Percentiles rank a stretch among this genome's conserved stretches.
Evolutionary conservation across 108 stramenopile genomes (phyloP).

Genomic region (Mayamaea pseudoterrestris): DNA sequence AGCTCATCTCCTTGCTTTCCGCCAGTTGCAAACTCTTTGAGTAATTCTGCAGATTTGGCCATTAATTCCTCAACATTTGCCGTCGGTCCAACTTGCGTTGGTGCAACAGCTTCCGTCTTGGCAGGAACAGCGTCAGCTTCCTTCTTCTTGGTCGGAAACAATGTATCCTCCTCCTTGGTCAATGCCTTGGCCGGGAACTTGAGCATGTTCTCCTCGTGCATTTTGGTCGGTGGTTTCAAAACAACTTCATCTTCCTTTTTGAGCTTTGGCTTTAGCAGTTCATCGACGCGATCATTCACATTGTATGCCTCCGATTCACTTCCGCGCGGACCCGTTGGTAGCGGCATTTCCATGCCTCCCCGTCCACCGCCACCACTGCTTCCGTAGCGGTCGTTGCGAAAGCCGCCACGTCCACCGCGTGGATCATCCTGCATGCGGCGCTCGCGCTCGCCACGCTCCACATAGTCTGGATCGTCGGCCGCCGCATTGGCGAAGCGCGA

Average conservation of each 20-base stretch:
- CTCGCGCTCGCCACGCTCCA: slow-evolving; percentile 11
- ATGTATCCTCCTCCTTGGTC: slow-evolving; percentile 29
- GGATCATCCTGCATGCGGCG: slow-evolving; percentile 11
- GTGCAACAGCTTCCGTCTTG: slow-evolving; percentile 19
- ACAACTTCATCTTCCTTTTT: slow-evolving; percentile 26
- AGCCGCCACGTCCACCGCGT: background rate
- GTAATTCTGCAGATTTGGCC: slow-evolving; percentile 15
- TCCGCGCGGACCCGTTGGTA: background rate
- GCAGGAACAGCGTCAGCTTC: slow-evolving; percentile 22
- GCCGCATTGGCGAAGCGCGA: slow-evolving; percentile 46
- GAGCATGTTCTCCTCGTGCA: slow-evolving; percentile 17
- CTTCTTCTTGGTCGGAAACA: slow-evolving; percentile 25
- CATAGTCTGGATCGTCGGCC: slow-evolving; percentile 30
- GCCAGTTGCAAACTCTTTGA: slow-evolving; percentile 55
- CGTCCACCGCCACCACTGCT: slow-evolving; percentile 18
- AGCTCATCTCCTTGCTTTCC: slow-evolving; percentile 58
- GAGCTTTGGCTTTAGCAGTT: slow-evolving; percentile 30
- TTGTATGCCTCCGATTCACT: background rate
- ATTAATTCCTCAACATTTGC: slow-evolving; percentile 15
- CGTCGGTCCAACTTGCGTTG: slow-evolving; percentile 13
- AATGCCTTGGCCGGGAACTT: slow-evolving; percentile 27
- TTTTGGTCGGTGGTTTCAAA: slow-evolving; percentile 20
- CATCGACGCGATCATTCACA: slow-evolving; percentile 22
- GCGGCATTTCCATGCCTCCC: too few species aligned
- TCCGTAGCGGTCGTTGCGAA: slow-evolving; percentile 6